Conservation (phyloP, 352 stramenopile genomes). For the Phytopythium oedochilum region DNA sequence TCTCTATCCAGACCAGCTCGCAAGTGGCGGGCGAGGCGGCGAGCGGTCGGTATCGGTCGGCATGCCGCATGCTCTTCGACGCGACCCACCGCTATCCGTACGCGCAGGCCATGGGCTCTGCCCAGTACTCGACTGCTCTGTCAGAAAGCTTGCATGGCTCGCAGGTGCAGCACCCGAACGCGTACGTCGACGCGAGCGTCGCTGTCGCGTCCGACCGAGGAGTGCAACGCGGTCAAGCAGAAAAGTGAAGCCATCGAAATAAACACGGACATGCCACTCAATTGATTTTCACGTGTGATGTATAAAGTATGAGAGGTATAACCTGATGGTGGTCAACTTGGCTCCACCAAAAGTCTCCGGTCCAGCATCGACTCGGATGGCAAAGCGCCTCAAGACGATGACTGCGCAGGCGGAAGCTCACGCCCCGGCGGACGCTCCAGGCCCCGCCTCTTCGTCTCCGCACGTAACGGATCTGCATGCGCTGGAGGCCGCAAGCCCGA, state of each 20-base stretch:
- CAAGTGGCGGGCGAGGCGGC: slow-evolving; percentile 29
- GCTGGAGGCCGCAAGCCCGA: slow-evolving; percentile 25
- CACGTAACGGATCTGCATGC: slow-evolving; percentile 17
- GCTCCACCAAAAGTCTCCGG: background rate
- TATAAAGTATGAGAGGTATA: background rate
- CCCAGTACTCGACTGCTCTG: background rate
- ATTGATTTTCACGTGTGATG: background rate
- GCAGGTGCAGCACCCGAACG: slow-evolving; percentile 46
- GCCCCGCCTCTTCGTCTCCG: slow-evolving; percentile 5
- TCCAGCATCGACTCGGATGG: background rate
- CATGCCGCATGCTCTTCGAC: slow-evolving; percentile 50
- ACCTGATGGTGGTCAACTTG: too few species aligned
- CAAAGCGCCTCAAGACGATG: slow-evolving; percentile 8
- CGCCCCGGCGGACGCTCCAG: background rate
- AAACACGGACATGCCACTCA: background rate
- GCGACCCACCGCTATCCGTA: slow-evolving; percentile 25
- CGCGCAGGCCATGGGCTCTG: background rate
- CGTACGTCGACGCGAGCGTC: slow-evolving; percentile 40
- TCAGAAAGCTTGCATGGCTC: background rate
- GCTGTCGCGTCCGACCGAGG: background rate
- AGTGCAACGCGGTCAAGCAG: background rate
- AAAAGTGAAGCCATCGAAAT: background rate
- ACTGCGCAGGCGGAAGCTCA: slow-evolving; percentile 4
- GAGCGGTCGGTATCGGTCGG: slow-evolving; percentile 28
- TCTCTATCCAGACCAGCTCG: slow-evolving; percentile 11